These are phyloP conservation scores for Dispira simplex DNA, from an alignment of 192 early-diverging fungal species.

Conservation along the genomic window DNA sequence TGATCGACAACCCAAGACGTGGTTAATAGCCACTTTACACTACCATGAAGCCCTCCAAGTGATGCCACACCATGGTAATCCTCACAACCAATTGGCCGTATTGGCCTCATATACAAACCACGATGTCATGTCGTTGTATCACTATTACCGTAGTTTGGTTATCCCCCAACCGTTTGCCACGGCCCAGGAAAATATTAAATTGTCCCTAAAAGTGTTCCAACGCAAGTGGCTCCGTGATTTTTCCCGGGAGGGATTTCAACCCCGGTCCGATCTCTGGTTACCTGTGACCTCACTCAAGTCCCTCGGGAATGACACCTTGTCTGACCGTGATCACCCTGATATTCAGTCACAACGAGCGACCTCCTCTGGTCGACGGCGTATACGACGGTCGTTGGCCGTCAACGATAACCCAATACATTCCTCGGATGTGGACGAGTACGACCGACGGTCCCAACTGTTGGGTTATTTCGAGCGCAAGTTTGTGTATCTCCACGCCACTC, in stretches of 20 bases:
- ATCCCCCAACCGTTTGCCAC: slow-evolving; percentile 1
- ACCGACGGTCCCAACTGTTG: not conserved
- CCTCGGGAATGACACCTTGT: not conserved
- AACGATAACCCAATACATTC: not conserved
- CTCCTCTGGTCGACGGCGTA: not conserved
- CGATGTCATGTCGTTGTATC: not conserved
- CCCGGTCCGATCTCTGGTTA: not conserved
- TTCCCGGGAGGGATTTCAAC: not conserved
- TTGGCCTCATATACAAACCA: not conserved
- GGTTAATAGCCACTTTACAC: slow-evolving; percentile 1
- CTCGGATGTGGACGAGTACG: not conserved
- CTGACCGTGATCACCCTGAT: not conserved
- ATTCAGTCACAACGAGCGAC: not conserved
- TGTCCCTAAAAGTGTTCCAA: not conserved
- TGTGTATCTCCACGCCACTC: not conserved
- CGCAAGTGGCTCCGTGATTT: not conserved
- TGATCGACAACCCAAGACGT: not conserved
- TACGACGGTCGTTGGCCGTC: not conserved
- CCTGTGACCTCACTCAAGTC: not conserved
- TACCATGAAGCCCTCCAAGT: not conserved
- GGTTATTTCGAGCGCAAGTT: slow-evolving; percentile 1
- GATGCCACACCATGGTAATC: slow-evolving; percentile 1
- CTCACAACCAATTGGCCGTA: slow-evolving; percentile 5
- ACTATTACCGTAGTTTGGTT: not conserved
- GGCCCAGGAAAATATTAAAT: not conserved